Evolutionary conservation across 2,329 filamentous ascomycete genomes (phyloP).

Genomic region (Pestalotiopsis sp.): DNA sequence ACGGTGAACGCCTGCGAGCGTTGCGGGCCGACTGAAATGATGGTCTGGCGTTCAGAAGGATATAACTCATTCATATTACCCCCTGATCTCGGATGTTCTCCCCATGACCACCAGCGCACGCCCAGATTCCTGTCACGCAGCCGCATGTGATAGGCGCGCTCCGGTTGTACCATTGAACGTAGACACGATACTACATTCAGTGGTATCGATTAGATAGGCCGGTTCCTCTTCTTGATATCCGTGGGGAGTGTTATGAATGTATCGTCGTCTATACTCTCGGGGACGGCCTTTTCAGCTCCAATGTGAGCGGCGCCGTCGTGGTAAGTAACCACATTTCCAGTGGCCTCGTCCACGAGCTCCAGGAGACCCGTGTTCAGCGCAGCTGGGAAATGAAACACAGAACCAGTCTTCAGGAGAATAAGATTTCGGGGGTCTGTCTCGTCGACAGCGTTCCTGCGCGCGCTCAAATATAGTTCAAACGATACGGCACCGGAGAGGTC

Average conservation of each 20-base stretch:
- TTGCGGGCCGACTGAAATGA: neutral
- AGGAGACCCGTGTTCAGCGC: neutral
- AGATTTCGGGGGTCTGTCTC: neutral
- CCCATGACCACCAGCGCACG: neutral
- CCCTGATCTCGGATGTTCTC: neutral
- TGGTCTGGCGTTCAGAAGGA: neutral
- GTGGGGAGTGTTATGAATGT: neutral
- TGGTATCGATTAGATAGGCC: neutral
- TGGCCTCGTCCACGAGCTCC: neutral
- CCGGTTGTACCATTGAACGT: neutral
- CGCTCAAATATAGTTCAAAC: neutral
- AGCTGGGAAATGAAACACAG: neutral
- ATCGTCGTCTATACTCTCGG: neutral
- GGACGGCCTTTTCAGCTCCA: neutral
- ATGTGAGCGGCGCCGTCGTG: neutral
- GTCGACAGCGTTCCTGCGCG: neutral
- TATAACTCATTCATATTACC: neutral
- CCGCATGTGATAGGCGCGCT: neutral
- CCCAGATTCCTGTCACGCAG: neutral
- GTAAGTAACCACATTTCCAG: neutral
- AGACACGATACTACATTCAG: neutral
- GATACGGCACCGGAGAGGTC: neutral
- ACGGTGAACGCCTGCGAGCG: neutral
- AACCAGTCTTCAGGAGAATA: neutral
- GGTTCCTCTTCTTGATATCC: neutral